Base-by-base conservation (phyloP, 108 stramenopile genomes). In the Pseudonitzschia multistriata region DNA sequence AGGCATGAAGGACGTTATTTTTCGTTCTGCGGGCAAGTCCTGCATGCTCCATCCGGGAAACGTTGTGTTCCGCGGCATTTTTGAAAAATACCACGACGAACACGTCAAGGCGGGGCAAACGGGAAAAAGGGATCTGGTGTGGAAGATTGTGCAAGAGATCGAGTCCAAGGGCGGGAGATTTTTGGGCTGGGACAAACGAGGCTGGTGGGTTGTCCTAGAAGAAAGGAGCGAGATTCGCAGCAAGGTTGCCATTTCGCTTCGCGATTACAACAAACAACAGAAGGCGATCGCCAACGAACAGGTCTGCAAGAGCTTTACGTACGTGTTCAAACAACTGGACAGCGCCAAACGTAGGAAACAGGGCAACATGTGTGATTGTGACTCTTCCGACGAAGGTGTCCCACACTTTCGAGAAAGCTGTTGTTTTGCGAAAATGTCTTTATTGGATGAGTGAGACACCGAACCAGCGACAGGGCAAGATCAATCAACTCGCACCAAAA, bases 201-300 rank as follows among this genome's bases (percentile, higher is more conserved):
- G 63, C 28, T 64, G 63, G 63, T 64, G 63, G 63, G 29, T 64
- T 13, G 35, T 22, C n/a, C 30, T 64, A 8, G 13, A 64, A n/a
- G 63, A 64, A 15, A 13, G 63, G 36, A 7, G 2, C 19, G 63
- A 45, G 22, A 64, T 64, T 14, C 63, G 63, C 8, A 30, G n/a
- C 63, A 64, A 64, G 42, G 40, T 64, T 37, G 63, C 63, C 2
- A 47, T 45, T 45, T 64, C 63, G 8, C 28, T 64, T 13, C 22
- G 42, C 13, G 63, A 45, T 21, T 47, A 64, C 34, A 64, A 40
- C 28, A 64, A 64, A 22, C 63, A 34, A 47, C 39, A 10, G 14
- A 31, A 45, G 30, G 40, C 39, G 17, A 11, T 28, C 4, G 2
- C 5, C 10, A 64, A 45, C 37, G 10, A 27, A 7, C 63, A 64